Evolutionary conservation across 169 alveolate species (phyloP), one percentile per base, ranked within the genome.

Genomic region (Cryptosporidium xiaoi): DNA sequence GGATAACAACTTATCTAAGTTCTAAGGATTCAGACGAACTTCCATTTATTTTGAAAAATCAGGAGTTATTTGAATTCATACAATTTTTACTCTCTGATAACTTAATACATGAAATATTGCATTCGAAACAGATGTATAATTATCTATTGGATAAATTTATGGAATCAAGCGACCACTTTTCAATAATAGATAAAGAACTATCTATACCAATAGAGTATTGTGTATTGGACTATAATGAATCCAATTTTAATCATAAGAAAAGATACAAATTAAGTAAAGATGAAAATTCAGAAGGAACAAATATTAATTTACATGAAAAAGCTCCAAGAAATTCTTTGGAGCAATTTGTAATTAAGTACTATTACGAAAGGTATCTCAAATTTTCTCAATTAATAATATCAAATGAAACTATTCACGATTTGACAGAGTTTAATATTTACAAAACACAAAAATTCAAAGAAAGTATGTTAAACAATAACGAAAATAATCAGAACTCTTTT

Each of bases 301-400:
- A 12, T 34, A 24, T 44, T 0, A 66, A 29, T 24, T 3, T 6
- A 40, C 0, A 13, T 3, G 15, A 27, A n/a, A 16, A 27, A 1
- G 8, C 2, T 1, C 29, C 83, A 69, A 66, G 51, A 13, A 69
- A 69, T 48, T 77, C 87, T n/a, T 18, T 77, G 44, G 87, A 77
- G 24, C 77, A 77, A 27, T 77, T 77, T 62, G 69, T 77, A 24
- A 60, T 58, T 31, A 62, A 62, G 27, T 77, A 77, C 20, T 77
- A 77, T 36, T 77, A 34, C 27, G 87, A 77, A 77, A 77, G 87
- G 40, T 77, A 77, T 64, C 71, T 56, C 10, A 77, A 62, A 27
- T 62, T 77, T 16, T 77, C 87, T 16, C 87, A 77, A 36, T 24
- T 60, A 48, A 46, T 77, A 58, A 77, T 77, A 10, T 77, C 87